These are phyloP conservation scores for Auriscalpium microsporum DNA, from an alignment of 768 basidiomycete genomes.

Conservation along the genomic window DNA sequence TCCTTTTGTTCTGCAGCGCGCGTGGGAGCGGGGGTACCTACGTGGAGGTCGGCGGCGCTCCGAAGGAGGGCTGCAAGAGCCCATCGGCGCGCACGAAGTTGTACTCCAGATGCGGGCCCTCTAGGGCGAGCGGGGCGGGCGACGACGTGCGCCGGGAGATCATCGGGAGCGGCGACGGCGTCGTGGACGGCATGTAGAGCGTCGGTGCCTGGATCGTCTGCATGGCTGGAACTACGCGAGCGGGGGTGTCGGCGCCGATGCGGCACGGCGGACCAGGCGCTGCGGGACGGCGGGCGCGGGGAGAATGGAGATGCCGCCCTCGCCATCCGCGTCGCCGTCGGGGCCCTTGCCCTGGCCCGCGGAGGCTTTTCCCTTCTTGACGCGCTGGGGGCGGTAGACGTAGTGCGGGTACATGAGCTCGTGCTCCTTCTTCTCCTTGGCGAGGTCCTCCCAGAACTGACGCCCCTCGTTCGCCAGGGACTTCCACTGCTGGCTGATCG, in stretches of 20 bases:
- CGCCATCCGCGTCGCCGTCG: constrained; percentile 18
- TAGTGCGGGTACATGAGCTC: constrained; percentile 68
- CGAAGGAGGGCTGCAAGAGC: constrained; percentile 6
- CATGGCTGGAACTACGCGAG: constrained; percentile 48
- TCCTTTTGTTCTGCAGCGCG: background rate
- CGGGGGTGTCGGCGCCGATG: constrained; percentile 56
- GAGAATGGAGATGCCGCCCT: constrained; percentile 34
- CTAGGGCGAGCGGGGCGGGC: constrained; percentile 4
- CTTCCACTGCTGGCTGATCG: constrained; percentile 78
- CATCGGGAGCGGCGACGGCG: constrained; percentile 50
- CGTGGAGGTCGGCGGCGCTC: background rate
- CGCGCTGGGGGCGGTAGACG: constrained; percentile 68
- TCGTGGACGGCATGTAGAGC: constrained; percentile 55
- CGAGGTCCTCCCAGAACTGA: constrained; percentile 65
- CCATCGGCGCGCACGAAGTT: constrained; percentile 41
- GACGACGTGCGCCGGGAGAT: constrained; percentile 46
- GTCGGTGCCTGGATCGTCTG: constrained; percentile 66
- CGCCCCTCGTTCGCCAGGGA: constrained; percentile 55
- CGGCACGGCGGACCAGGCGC: constrained; percentile 33
- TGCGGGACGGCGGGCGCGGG: constrained; percentile 22
- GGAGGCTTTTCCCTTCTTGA: constrained; percentile 46
- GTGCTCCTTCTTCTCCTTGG: constrained; percentile 76
- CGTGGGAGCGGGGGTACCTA: background rate
- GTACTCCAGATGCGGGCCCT: constrained; percentile 35
- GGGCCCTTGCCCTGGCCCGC: constrained; percentile 42